A percentile compares a stretch with the other conserved stretches of the same genome.
Conservation (phyloP, 768 basidiomycete genomes). For the Serendipita indica region DNA sequence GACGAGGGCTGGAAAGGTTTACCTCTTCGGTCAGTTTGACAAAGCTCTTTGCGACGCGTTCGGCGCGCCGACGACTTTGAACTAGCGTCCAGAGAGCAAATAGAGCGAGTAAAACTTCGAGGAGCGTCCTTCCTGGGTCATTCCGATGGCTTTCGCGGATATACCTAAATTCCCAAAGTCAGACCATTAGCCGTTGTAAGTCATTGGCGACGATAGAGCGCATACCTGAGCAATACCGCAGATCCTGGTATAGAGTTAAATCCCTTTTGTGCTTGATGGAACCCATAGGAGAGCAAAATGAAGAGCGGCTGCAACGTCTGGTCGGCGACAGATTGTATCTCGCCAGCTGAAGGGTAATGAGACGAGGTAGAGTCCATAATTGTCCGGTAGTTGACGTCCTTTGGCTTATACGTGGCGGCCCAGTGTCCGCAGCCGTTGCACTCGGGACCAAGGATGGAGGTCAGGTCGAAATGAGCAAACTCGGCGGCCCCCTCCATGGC, state of each 20-base stretch:
- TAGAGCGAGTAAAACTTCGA: slow-evolving; percentile 75
- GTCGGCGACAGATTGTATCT: background rate
- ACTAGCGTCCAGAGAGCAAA: slow-evolving; percentile 86
- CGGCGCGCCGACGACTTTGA: slow-evolving; percentile 77
- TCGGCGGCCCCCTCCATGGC: background rate
- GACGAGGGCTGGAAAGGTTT: slow-evolving; percentile 12
- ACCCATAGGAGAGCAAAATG: slow-evolving; percentile 44
- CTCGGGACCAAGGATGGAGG: background rate
- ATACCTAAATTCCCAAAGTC: slow-evolving; percentile 46
- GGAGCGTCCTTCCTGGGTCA: slow-evolving; percentile 80
- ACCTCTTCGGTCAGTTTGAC: slow-evolving; percentile 88
- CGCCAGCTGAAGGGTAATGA: background rate
- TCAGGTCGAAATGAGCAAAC: background rate
- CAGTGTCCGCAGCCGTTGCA: background rate
- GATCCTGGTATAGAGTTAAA: slow-evolving; percentile 73
- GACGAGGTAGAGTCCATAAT: background rate
- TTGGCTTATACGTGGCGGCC: background rate
- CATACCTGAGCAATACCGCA: slow-evolving; percentile 38
- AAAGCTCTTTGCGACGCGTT: slow-evolving; percentile 72
- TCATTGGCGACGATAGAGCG: background rate
- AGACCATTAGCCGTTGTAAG: slow-evolving; percentile 24
- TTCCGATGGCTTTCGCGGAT: slow-evolving; percentile 91
- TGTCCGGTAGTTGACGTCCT: background rate
- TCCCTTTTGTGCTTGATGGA: slow-evolving; percentile 42
- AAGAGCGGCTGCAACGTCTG: slow-evolving; percentile 38